phyloP scores from a whole-genome alignment of 2,329 filamentous ascomycete species.

The Penicillium sp. region DNA sequence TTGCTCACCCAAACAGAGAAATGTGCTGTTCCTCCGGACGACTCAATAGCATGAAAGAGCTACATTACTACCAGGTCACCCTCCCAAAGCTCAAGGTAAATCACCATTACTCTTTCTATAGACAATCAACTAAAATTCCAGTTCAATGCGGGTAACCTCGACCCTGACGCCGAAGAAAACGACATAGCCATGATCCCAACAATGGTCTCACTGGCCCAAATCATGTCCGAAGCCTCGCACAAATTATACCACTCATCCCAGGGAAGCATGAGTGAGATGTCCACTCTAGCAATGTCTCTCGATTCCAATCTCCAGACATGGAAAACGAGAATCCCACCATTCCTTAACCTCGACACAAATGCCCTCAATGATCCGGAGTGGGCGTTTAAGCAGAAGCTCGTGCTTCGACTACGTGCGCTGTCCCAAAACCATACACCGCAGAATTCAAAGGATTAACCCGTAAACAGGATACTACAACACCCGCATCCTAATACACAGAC shows the following conservation, averaged over 20 bases:
- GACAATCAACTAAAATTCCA: background rate
- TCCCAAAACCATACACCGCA: background rate
- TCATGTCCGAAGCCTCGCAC: slow-evolving; percentile 34
- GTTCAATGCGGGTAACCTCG: slow-evolving; percentile 5
- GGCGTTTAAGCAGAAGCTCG: slow-evolving; percentile 37
- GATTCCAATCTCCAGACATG: slow-evolving; percentile 24
- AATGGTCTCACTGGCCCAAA: slow-evolving; percentile 31
- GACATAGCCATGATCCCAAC: slow-evolving; percentile 30
- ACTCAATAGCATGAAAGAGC: slow-evolving; percentile 33
- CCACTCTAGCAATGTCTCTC: slow-evolving; percentile 24
- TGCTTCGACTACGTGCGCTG: slow-evolving; percentile 29
- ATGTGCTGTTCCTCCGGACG: slow-evolving; percentile 37
- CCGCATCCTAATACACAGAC: slow-evolving; percentile 34
- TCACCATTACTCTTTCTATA: slow-evolving; percentile 1
- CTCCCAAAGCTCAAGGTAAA: slow-evolving; percentile 24
- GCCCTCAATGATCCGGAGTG: slow-evolving; percentile 34
- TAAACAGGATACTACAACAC: slow-evolving; percentile 34
- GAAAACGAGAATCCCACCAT: slow-evolving; percentile 26
- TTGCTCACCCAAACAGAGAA: slow-evolving; percentile 23
- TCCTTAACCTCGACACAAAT: slow-evolving; percentile 25
- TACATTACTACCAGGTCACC: slow-evolving; percentile 30
- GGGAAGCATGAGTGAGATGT: slow-evolving; percentile 24
- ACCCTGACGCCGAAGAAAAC: slow-evolving; percentile 27
- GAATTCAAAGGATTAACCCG: background rate
- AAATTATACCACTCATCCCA: slow-evolving; percentile 29